Base-by-base conservation (phyloP, 2,329 filamentous ascomycete species). In the Byssochlamys sp. region DNA sequence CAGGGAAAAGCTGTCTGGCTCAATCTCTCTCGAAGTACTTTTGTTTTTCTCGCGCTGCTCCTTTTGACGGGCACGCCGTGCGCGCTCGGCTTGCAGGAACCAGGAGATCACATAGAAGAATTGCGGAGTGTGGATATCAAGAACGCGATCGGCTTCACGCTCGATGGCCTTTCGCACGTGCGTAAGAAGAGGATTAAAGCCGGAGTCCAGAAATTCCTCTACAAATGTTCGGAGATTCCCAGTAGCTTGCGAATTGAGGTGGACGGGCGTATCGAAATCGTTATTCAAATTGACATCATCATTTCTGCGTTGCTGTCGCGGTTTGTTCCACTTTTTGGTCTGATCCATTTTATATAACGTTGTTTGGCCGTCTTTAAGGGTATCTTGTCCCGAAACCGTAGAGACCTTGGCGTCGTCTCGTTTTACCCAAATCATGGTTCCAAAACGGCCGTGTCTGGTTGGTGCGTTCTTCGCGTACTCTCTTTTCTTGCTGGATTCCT, bases 361-460 rank as follows among this genome's bases (percentile, higher is more conserved):
- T 45, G 83, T 82, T 7, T 88, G 81, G 5, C 85, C 82, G 65
- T 90, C 85, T 2, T 85, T 82, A 51, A 99, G 81, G 3, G 89
- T 89, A 65, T 91, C 87, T 69, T 97, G 92, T 1, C 94, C 94
- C 0, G 91, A 91, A 1, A 99, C 82, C 0, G 91, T 91, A 0
- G 89, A 88, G 65, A 94, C 83, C 67, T 91, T 91, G 54, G 88
- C 85, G 64, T 91, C 88, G 53, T 91, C 88, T 57, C 91, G 81
- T 75, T 95, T 90, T 39, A 99, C 84, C 91, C 92, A 97, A 33
- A 96, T 85, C 89, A 97, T 97, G 10, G 91, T 95, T 2, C 94
- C 94, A 67, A 97, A 99, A 33, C 94, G 84, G 65, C 91, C 95
- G 72, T 99, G 94, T 53, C 94, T 81, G 2, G 90, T 91, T 0